Evolutionary conservation across 2,329 filamentous ascomycete species (phyloP).

Genomic region (Talaromyces funiculosus): DNA sequence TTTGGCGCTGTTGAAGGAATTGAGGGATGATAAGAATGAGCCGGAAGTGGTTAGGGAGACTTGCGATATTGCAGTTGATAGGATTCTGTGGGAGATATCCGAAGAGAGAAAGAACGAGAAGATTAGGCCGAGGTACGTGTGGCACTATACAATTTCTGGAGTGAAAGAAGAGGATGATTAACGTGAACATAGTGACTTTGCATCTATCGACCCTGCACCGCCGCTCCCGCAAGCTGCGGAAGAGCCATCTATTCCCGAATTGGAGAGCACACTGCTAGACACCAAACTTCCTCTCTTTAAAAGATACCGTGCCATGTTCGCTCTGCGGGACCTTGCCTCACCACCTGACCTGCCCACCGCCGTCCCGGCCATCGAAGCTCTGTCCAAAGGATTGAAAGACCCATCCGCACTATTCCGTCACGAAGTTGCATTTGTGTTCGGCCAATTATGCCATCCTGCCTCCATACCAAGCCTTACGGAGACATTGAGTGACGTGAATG

Average conservation of each 20-base stretch:
- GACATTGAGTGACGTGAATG: slow-evolving; percentile 69
- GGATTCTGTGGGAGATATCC: slow-evolving; percentile 88
- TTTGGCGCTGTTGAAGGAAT: slow-evolving; percentile 64
- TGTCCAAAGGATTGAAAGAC: slow-evolving; percentile 80
- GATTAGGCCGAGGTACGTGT: slow-evolving; percentile 67
- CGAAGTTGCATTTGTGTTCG: slow-evolving; percentile 97
- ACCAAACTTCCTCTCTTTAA: slow-evolving; percentile 74
- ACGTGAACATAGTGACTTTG: slow-evolving; percentile 68
- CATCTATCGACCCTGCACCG: slow-evolving; percentile 90
- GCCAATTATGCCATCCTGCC: slow-evolving; percentile 91
- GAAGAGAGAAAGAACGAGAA: slow-evolving; percentile 66
- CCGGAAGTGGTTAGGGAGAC: slow-evolving; percentile 83
- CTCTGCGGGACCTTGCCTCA: slow-evolving; percentile 87
- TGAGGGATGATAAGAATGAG: slow-evolving; percentile 71
- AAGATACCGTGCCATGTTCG: slow-evolving; percentile 97
- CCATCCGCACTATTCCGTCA: slow-evolving; percentile 90
- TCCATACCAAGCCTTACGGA: slow-evolving; percentile 84
- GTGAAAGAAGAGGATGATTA: neutral
- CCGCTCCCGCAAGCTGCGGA: slow-evolving; percentile 66
- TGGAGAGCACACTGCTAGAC: slow-evolving; percentile 74
- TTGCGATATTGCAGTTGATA: slow-evolving; percentile 91
- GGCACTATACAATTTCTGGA: neutral
- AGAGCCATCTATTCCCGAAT: slow-evolving; percentile 61
- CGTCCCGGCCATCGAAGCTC: slow-evolving; percentile 74
- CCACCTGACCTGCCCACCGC: slow-evolving; percentile 87